Evolutionary conservation across 176 grass and related monocot genomes (phyloP), one percentile per base, ranked within the genome.

Genomic region (Musa beccarii): DNA sequence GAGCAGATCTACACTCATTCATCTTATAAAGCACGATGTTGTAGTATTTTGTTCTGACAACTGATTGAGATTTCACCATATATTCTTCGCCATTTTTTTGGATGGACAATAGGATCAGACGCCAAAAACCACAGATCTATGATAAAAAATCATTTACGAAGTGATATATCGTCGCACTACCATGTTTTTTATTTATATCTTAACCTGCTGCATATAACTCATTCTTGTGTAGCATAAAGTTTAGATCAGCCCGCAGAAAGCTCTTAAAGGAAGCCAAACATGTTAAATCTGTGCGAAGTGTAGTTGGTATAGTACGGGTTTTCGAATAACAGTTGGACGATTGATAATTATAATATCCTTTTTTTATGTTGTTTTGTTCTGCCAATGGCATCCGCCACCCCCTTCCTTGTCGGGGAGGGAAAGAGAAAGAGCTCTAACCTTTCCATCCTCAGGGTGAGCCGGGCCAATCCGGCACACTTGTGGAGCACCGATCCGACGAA

Each of bases 361-460:
- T 61, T 8, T 43, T 0, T 6, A 61, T n/a, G 13, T 61, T 20
- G 15, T 61, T 17, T 59, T 61, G 14, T 6, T 61, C 4, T 6
- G 57, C 57, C 57, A 19, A 1, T 19, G 17, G 15, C 15, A 62
- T 17, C 13, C 20, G 17, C 26, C 8, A 12, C 34, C 49, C 43
- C 8, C 17, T 21, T 52, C 43, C 49, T 51, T 21, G 0, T 2
- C 14, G 34, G 34, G 4, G 34, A 43, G 34, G 34, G 34, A 9
- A 1, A 9, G 13, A 2, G 22, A 28, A 9, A 21, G 56, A 23
- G 24, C 52, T 82, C 89, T 75, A 98, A 43, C 95, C 90, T 94
- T 80, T 93, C 80, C 84, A 94, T 94, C 8, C 51, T 80, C 67
- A 98, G 82, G 23, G 79, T 87, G 74, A 93, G 84, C 50, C 73